These are phyloP conservation scores for Penicillium sclerotigenum DNA, from an alignment of 2,329 filamentous ascomycete genomes.

Conservation along the genomic window DNA sequence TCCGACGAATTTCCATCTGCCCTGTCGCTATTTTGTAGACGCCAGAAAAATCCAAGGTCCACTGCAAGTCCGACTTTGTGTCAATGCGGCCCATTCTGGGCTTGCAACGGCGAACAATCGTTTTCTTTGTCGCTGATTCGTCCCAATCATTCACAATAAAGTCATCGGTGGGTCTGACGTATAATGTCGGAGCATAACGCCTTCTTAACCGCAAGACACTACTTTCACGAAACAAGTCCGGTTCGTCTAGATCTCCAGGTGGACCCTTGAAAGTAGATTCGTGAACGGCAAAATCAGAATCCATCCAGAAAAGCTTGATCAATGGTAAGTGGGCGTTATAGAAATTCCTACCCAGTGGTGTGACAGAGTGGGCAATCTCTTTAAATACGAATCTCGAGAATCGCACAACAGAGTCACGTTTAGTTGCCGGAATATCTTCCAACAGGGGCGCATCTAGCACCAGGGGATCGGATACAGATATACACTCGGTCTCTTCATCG, in stretches of 20 bases:
- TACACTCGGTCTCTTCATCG: constrained; percentile 20
- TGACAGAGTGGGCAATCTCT: constrained; percentile 27
- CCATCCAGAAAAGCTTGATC: constrained; percentile 38
- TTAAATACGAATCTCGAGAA: constrained; percentile 36
- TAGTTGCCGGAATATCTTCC: constrained; percentile 6
- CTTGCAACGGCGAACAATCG: constrained; percentile 4
- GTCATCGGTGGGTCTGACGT: constrained; percentile 19
- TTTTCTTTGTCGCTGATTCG: constrained; percentile 22
- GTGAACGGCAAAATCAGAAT: constrained; percentile 32
- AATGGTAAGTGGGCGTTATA: constrained; percentile 26
- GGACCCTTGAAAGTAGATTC: constrained; percentile 34
- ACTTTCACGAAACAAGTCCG: constrained; percentile 12
- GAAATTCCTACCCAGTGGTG: constrained; percentile 13
- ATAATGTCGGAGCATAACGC: constrained; percentile 15
- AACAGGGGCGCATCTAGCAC: constrained; percentile 29
- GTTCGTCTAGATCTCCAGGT: constrained; percentile 9
- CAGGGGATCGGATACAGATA: constrained; percentile 35
- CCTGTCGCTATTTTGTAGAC: constrained; percentile 21
- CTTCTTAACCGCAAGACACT: constrained; percentile 25
- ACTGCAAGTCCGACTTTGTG: constrained; percentile 20
- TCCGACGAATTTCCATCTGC: constrained; percentile 2
- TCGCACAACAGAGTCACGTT: constrained; percentile 8
- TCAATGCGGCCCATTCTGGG: constrained; percentile 7
- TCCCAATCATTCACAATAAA: constrained; percentile 42
- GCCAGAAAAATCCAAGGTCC: constrained; percentile 28